phyloP scores from a whole-genome alignment of 1,284 basidiomycete genomes.

The Cerrena zonata region DNA sequence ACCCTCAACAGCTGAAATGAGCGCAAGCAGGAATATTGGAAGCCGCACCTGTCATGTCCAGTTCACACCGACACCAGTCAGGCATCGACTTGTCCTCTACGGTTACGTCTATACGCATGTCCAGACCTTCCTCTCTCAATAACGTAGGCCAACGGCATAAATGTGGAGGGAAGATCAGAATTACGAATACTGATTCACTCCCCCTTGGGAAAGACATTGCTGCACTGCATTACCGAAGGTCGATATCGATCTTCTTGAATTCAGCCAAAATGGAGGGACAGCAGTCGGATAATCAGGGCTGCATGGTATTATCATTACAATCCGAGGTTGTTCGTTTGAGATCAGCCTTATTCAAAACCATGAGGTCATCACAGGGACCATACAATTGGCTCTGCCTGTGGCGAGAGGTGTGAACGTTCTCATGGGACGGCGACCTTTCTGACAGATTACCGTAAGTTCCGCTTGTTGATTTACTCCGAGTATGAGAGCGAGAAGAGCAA shows the following conservation, averaged over 20 bases:
- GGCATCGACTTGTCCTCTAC: background rate
- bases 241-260: background rate
- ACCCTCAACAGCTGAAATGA: background rate
- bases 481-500: background rate
- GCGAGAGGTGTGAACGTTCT: constrained; percentile 6
- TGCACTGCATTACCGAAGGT: background rate
- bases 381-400: background rate
- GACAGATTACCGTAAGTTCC: constrained; percentile 6
- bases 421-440: constrained; percentile 15
- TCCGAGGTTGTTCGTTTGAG: background rate
- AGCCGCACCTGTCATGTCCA: constrained; percentile 2
- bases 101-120: background rate
- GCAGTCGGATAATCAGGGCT: constrained; percentile 19
- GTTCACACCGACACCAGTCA: background rate
- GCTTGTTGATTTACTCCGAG: background rate
- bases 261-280: no score
- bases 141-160: background rate
- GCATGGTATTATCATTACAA: background rate
- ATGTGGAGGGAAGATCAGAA: constrained; percentile 4
- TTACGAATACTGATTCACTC: background rate
- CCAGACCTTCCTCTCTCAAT: background rate
- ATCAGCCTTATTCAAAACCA: constrained; percentile 10
- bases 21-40: background rate
- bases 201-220: constrained; percentile 1
- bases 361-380: constrained; percentile 1